Conservation (phyloP, 768 basidiomycete species). For the Mrakia gelida region DNA sequence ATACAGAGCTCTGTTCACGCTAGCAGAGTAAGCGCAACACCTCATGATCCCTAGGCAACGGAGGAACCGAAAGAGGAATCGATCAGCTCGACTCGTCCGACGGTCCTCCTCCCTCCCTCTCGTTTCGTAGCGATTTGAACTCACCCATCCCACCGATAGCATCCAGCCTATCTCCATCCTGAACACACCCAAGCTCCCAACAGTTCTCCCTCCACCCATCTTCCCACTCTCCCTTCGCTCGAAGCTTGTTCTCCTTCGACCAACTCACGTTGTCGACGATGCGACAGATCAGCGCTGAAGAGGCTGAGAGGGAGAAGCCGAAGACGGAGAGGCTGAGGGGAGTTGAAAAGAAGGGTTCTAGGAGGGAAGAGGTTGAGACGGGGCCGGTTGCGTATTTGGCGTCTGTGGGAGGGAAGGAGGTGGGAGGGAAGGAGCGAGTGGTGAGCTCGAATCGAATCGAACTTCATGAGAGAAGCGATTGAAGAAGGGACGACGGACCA, state of each 20-base stretch:
- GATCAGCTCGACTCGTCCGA: background rate
- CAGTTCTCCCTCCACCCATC: constrained; percentile 64
- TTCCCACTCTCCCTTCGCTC: constrained; percentile 55
- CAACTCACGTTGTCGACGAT: constrained; percentile 79
- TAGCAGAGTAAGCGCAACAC: constrained; percentile 62
- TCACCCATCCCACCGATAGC: constrained; percentile 76
- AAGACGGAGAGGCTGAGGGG: constrained; percentile 33
- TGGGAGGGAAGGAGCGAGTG: background rate
- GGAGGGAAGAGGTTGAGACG: constrained; percentile 33
- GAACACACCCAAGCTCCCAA: constrained; percentile 72
- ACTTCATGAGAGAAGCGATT: background rate
- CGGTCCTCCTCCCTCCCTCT: background rate
- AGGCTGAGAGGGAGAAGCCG: constrained; percentile 33
- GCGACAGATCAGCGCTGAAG: constrained; percentile 32
- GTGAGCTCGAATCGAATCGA: background rate
- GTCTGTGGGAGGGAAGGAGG: constrained; percentile 58
- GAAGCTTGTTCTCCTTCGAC: constrained; percentile 71
- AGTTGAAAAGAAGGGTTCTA: constrained; percentile 35
- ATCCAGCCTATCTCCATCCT: constrained; percentile 73
- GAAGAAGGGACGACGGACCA: constrained; percentile 10
- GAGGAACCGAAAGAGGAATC: background rate
- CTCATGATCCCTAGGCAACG: constrained; percentile 56
- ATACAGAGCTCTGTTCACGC: constrained; percentile 50
- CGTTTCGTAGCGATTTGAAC: constrained; percentile 15
- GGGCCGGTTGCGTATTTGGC: constrained; percentile 66